Percentiles rank a stretch among this genome's conserved stretches.
These are phyloP conservation scores for Cladosporium austrohemisphaericum DNA, from an alignment of 2,329 filamentous ascomycete species.

Conservation along the genomic window DNA sequence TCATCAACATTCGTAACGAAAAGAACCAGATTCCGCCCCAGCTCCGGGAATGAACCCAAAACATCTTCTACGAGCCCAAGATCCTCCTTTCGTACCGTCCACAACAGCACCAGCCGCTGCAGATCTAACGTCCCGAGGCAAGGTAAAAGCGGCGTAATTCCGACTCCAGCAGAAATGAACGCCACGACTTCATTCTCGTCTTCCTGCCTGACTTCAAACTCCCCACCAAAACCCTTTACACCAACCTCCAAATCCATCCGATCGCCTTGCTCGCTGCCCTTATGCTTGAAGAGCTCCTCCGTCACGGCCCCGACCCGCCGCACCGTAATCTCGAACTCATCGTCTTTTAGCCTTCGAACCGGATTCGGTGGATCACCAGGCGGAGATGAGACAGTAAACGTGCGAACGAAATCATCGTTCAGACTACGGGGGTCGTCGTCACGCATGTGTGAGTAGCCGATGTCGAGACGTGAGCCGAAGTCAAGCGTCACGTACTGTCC, in stretches of 20 bases:
- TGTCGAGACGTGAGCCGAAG: constrained; percentile 64
- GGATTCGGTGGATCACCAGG: constrained; percentile 38
- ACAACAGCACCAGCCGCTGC: constrained; percentile 56
- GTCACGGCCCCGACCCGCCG: constrained; percentile 68
- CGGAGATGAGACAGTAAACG: constrained; percentile 72
- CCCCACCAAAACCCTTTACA: constrained; percentile 70
- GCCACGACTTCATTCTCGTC: constrained; percentile 41
- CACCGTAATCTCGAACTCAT: constrained; percentile 68
- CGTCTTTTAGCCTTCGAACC: constrained; percentile 23
- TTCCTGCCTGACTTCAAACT: constrained; percentile 43
- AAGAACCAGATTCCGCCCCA: constrained; percentile 54
- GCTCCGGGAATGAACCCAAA: constrained; percentile 49
- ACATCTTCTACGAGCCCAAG: constrained; percentile 59
- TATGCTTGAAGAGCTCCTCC: constrained; percentile 53
- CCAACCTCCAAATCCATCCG: constrained; percentile 55
- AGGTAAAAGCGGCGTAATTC: constrained; percentile 73
- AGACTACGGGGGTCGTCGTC: constrained; percentile 73
- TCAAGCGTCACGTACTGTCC: constrained; percentile 78
- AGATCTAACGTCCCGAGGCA: constrained; percentile 41
- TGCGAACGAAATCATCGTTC: constrained; percentile 81
- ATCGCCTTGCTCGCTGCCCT: constrained; percentile 16
- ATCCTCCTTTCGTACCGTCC: constrained; percentile 64
- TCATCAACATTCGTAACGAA: constrained; percentile 56
- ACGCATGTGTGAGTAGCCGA: constrained; percentile 78
- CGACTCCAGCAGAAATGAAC: constrained; percentile 76